phyloP scores from a whole-genome alignment of 768 basidiomycete genomes.

The Ephemerocybe angulata region DNA sequence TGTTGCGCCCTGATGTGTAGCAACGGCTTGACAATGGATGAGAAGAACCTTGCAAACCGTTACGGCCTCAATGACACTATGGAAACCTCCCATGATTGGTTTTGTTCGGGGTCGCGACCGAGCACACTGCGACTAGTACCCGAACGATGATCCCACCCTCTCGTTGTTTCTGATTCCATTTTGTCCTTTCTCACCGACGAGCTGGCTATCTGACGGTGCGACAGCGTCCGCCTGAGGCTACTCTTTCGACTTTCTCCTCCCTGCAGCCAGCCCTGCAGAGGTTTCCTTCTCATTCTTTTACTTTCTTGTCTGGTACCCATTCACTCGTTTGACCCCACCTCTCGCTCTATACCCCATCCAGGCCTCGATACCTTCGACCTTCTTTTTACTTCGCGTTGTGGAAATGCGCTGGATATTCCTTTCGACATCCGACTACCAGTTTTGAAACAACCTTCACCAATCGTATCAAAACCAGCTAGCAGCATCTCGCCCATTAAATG shows the following conservation, averaged over 20 bases:
- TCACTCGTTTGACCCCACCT: neutral
- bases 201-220: conserved; percentile 1
- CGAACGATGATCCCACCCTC: neutral
- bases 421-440: neutral
- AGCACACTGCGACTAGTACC: neutral
- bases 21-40: neutral
- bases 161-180: neutral
- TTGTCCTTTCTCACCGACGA: neutral
- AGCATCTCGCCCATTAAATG: conserved; percentile 3
- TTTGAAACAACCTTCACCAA: neutral
- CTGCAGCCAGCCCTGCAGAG: conserved; percentile 10
- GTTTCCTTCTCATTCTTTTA: neutral
- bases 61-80: neutral
- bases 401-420: conserved; percentile 1
- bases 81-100: neutral
- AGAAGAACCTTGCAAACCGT: neutral
- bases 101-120: neutral
- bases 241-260: neutral
- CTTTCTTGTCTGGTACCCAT: neutral
- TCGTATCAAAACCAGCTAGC: neutral
- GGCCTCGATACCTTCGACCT: neutral
- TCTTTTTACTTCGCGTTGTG: neutral
- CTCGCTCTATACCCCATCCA: neutral
- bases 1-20: neutral
- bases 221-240: neutral